Conservation (phyloP, 495 filamentous ascomycete species). For the Xylaria scruposa region DNA sequence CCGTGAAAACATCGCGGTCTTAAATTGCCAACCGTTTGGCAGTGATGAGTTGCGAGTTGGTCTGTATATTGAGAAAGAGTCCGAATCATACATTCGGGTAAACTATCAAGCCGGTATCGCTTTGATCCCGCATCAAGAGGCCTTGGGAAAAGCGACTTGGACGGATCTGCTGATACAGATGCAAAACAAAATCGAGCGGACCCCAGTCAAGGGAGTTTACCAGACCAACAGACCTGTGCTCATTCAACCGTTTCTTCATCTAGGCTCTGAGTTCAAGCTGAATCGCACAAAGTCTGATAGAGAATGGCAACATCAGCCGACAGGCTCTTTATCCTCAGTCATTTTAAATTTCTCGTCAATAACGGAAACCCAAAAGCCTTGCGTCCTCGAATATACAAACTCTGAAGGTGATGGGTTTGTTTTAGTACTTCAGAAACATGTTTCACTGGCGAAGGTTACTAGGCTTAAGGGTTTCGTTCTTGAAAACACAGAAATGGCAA, state of each 20-base stretch:
- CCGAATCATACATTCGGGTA: conserved; percentile 14
- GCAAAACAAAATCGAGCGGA: conserved; percentile 2
- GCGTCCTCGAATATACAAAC: conserved; percentile 18
- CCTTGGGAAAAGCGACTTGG: not conserved
- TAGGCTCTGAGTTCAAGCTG: conserved; percentile 3
- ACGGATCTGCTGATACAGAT: conserved; percentile 15
- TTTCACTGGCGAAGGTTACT: not conserved
- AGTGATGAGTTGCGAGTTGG: not conserved
- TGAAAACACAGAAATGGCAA: conserved; percentile 7
- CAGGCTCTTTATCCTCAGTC: not conserved
- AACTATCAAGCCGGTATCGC: conserved; percentile 9
- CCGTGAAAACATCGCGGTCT: conserved; percentile 11
- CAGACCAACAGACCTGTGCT: conserved; percentile 8
- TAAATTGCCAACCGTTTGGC: conserved; percentile 4
- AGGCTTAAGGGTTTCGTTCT: conserved; percentile 2
- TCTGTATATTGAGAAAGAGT: conserved; percentile 13
- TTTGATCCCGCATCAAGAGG: not conserved
- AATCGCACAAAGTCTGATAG: not conserved
- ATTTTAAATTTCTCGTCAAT: not conserved
- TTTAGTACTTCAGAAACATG: conserved; percentile 9
- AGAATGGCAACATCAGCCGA: not conserved
- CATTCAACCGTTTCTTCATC: not conserved
- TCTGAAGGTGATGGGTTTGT: conserved; percentile 2
- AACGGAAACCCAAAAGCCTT: not conserved
- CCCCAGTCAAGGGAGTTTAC: not conserved